Percentiles rank a stretch among this genome's conserved stretches.
Conservation (phyloP, 192 early-diverging fungal species). For the Coemansia sp. region DNA sequence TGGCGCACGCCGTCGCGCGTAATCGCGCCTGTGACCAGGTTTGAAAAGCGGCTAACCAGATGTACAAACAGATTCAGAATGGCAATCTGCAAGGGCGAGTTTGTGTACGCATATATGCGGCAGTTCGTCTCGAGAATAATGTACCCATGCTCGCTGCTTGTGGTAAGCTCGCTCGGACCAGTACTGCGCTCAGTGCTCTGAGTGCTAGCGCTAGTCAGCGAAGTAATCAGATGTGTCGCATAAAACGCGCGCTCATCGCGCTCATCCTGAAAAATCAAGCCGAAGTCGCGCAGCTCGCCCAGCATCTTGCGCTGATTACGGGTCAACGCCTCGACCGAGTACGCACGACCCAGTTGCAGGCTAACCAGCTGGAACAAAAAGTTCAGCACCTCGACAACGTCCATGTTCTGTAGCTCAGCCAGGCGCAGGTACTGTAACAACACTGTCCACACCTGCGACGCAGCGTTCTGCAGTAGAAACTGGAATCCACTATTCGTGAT, state of each 20-base stretch:
- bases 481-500: slow-evolving; percentile 98
- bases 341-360: slow-evolving; percentile 85
- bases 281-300: slow-evolving; percentile 84
- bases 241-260: slow-evolving; percentile 75
- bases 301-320: slow-evolving; percentile 81
- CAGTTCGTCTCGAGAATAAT: slow-evolving; percentile 97
- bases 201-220: slow-evolving; percentile 64
- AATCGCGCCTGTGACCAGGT: slow-evolving; percentile 87
- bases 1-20: slow-evolving; percentile 84
- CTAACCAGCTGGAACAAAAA: slow-evolving; percentile 93
- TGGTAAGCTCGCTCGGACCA: slow-evolving; percentile 20
- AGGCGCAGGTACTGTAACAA: slow-evolving; percentile 89
- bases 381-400: slow-evolving; percentile 90
- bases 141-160: slow-evolving; percentile 66
- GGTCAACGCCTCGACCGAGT: slow-evolving; percentile 83
- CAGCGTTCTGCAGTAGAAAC: slow-evolving; percentile 90
- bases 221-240: slow-evolving; percentile 88
- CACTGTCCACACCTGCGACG: slow-evolving; percentile 95
- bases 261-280: slow-evolving; percentile 87
- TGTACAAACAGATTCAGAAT: slow-evolving; percentile 88
- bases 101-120: slow-evolving; percentile 92
- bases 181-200: slow-evolving; percentile 17
- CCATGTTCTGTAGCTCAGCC: slow-evolving; percentile 74
- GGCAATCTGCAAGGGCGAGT: slow-evolving; percentile 90
- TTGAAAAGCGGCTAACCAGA: slow-evolving; percentile 79